Base-by-base conservation (phyloP, 176 grass and related monocot genomes). In the Aegilops umbellulata region DNA sequence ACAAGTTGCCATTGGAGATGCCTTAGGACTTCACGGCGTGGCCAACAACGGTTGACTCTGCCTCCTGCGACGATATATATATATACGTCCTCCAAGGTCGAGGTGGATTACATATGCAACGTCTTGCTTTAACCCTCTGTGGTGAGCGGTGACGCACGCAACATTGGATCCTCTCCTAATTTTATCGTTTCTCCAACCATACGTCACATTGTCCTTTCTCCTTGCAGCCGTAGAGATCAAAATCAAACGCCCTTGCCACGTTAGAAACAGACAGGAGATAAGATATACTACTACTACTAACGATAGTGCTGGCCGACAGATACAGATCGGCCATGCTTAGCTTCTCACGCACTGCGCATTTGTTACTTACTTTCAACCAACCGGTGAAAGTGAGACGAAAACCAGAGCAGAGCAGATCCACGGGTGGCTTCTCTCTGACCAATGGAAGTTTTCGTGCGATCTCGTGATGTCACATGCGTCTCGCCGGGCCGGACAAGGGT, bases 381-480 rank as follows among this genome's bases (percentile, higher is more conserved):
- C 49, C 57, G 74, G 20, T 67, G 58, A 41, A 22, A 44, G 34
- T 9, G 53, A 77, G 29, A 15, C 53, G 7, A 22, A 57, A 57
- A 22, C 53, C 53, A 57, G 51, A 55, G 51, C 39, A 12, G n/a
- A 65, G n/a, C n/a, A n/a, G n/a, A n/a, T 80, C 80, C 81, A 80
- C 68, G 69, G 69, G 74, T 10, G 60, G 67, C 75, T 60, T 80
- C 36, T 78, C 36, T 91, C 68, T 77, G 85, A 87, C 76, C 60
- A 84, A 77, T 80, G 36, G 60, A 91, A 87, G 68, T 70, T 79
- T 39, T 69, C 31, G 69, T 31, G 74, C 27, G 47, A 62, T 79
- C 81, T 74, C 51, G 60, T 87, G 76, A 83, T 47, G 73, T 66
- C 74, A 87, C 66, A 87, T 87, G 84, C 11, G 74, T 5, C 44